Evolutionary conservation across 164 flowering plant species (phyloP).

Genomic region (Pachysandra terminalis): DNA sequence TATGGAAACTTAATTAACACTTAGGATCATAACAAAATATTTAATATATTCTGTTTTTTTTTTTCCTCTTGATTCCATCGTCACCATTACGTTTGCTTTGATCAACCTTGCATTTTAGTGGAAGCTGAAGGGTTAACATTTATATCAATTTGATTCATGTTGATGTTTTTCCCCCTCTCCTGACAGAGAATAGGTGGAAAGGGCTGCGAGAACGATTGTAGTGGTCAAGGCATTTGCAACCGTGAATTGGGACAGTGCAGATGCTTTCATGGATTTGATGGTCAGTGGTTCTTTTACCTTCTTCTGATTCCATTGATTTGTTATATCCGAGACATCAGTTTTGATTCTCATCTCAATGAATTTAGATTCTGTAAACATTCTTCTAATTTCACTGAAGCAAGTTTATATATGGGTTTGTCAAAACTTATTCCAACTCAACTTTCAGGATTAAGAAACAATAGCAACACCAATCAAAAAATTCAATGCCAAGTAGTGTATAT

Average conservation of each 20-base stretch:
- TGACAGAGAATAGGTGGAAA: slow-evolving; percentile 68
- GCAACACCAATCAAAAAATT: too few species aligned
- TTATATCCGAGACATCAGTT: background rate
- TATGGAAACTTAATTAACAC: too few species aligned
- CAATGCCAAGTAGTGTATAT: too few species aligned
- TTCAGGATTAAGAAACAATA: too few species aligned
- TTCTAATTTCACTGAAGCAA: too few species aligned
- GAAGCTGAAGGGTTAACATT: background rate
- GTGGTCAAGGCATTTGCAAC: slow-evolving; percentile 92
- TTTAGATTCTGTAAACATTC: too few species aligned
- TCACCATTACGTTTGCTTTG: background rate
- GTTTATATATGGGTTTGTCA: too few species aligned
- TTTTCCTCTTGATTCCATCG: background rate
- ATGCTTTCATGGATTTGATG: slow-evolving; percentile 90
- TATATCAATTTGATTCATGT: background rate
- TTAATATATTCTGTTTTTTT: background rate
- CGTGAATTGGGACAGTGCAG: slow-evolving; percentile 82
- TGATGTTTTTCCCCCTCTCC: background rate
- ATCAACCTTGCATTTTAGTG: background rate
- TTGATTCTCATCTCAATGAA: too few species aligned
- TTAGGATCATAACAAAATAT: too few species aligned
- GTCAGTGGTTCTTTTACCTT: slow-evolving; percentile 38
- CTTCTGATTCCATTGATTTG: background rate
- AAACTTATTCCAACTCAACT: too few species aligned
- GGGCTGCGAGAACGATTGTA: slow-evolving; percentile 72